phyloP scores from a whole-genome alignment of 2,329 filamentous ascomycete species.

The Pseudohalonectria lignicola region DNA sequence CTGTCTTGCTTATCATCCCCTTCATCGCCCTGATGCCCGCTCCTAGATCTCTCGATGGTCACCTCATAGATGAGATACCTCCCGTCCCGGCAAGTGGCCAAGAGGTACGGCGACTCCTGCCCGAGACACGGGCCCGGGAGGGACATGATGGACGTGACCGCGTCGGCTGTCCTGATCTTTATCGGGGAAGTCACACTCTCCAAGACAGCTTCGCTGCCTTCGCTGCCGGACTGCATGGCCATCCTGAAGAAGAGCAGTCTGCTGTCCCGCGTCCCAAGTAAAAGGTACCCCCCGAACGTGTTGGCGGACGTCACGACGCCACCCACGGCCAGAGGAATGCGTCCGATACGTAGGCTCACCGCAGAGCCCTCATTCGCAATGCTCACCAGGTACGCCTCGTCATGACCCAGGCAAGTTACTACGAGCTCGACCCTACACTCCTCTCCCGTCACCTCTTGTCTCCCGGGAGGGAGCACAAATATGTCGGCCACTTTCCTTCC shows the following conservation, averaged over 20 bases:
- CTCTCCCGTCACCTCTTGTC: background rate
- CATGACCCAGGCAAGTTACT: constrained; percentile 33
- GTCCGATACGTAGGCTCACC: background rate
- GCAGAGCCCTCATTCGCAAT: background rate
- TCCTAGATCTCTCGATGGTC: constrained; percentile 7
- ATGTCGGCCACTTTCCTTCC: constrained; percentile 40
- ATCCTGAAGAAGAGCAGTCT: background rate
- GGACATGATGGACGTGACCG: constrained; percentile 55
- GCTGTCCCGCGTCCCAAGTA: constrained; percentile 30
- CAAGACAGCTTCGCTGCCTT: background rate
- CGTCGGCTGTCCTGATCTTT: constrained; percentile 16
- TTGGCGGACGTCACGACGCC: constrained; percentile 38
- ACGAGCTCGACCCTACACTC: constrained; percentile 17
- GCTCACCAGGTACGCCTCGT: constrained; percentile 20
- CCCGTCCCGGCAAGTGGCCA: constrained; percentile 70
- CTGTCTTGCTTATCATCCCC: background rate
- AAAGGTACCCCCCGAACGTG: constrained; percentile 26
- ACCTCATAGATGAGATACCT: constrained; percentile 53
- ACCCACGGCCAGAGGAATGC: constrained; percentile 26
- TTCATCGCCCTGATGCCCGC: background rate
- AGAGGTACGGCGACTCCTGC: constrained; percentile 31
- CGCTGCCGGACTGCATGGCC: background rate
- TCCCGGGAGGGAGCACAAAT: constrained; percentile 22
- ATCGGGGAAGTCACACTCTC: background rate
- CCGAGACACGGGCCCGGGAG: constrained; percentile 21